Conservation (phyloP, 106 monocot genomes). For the Dioscorea dumetorum region DNA sequence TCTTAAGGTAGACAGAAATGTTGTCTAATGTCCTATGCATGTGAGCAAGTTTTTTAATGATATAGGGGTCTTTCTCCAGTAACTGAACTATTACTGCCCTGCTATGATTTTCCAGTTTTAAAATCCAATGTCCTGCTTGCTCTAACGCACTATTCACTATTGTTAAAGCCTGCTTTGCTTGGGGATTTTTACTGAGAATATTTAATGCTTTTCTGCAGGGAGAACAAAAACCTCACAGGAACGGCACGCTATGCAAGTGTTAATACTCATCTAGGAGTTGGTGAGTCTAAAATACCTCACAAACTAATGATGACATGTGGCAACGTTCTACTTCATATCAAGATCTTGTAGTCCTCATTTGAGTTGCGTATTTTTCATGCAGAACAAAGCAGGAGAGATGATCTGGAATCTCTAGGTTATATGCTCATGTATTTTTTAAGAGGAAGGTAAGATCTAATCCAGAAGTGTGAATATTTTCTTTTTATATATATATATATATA, state of each 20-base stretch:
- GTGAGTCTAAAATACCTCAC: constrained; percentile 19
- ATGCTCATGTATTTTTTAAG: constrained; percentile 39
- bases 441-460: constrained; percentile 19
- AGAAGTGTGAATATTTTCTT: background rate
- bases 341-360: too few species aligned
- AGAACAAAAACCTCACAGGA: constrained; percentile 63
- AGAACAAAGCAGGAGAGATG: constrained; percentile 70
- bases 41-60: too few species aligned
- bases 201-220: constrained; percentile 20
- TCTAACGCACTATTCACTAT: background rate
- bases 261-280: constrained; percentile 62
- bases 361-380: background rate
- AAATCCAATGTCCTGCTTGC: background rate
- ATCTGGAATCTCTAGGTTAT: constrained; percentile 72
- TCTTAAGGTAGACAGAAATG: too few species aligned
- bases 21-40: too few species aligned
- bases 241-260: constrained; percentile 65
- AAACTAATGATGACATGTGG: background rate
- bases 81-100: too few species aligned
- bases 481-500: background rate
- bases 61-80: too few species aligned
- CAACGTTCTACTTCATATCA: background rate
- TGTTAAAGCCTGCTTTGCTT: background rate
- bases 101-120: too few species aligned
- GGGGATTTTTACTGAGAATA: background rate